Percentiles rank a stretch among this genome's conserved stretches.
phyloP scores from a whole-genome alignment of 78 protist genomes.

The Abeoforma whisleri region DNA sequence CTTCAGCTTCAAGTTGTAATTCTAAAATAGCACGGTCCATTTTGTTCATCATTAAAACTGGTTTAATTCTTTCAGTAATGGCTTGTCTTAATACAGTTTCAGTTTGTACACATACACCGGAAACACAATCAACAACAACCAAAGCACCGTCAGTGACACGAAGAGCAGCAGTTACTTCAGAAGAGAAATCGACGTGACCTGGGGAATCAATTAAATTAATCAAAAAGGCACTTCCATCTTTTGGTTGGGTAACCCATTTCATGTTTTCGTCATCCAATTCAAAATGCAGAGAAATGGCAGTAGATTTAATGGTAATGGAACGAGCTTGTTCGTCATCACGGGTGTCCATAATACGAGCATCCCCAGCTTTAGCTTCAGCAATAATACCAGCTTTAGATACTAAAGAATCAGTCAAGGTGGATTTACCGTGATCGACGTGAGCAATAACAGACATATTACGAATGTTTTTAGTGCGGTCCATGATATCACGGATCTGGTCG shows the following conservation, averaged over 20 bases:
- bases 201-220: slow-evolving; percentile 98
- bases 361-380: slow-evolving; percentile 88
- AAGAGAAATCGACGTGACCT: slow-evolving; percentile 96
- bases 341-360: slow-evolving; percentile 87
- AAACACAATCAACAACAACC: slow-evolving; percentile 98
- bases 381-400: slow-evolving; percentile 96
- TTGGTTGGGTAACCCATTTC: slow-evolving; percentile 41
- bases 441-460: slow-evolving; percentile 97
- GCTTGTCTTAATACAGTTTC: slow-evolving; percentile 99
- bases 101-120: slow-evolving; percentile 99
- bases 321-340: slow-evolving; percentile 96
- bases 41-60: slow-evolving; percentile 95
- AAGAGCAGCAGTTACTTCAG: slow-evolving; percentile 99
- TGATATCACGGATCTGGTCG: slow-evolving; percentile 82
- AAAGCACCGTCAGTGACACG: slow-evolving; percentile 99
- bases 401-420: slow-evolving; percentile 97
- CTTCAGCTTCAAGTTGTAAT: slow-evolving; percentile 89
- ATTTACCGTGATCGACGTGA: slow-evolving; percentile 91
- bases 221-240: slow-evolving; percentile 59
- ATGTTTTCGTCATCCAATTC: slow-evolving; percentile 55
- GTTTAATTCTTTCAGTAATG: slow-evolving; percentile 93
- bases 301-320: slow-evolving; percentile 97
- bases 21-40: slow-evolving; percentile 93
- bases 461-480: slow-evolving; percentile 82
- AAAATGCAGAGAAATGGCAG: slow-evolving; percentile 89